Base-by-base conservation (phyloP, 2,329 filamentous ascomycete genomes). In the Claviceps humidiphila region DNA sequence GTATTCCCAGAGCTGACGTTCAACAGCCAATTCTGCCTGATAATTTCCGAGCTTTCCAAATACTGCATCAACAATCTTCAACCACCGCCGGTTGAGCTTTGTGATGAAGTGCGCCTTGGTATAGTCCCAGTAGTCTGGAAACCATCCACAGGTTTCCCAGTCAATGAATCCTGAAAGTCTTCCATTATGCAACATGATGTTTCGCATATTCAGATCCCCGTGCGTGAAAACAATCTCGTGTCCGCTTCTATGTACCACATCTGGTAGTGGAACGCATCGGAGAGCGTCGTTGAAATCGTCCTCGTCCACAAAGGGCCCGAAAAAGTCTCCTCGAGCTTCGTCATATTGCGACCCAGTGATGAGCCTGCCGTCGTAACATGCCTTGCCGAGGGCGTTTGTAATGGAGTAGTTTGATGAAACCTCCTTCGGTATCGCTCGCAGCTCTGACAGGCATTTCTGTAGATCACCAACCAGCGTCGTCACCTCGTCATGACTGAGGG, bases 191-290 rank as follows among this genome's bases (percentile, higher is more conserved):
- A 63, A 56, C 1, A 67, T 17, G 5, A 67, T 53, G 34, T 67
- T 68, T 0, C 61, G 34, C 48, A 58, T 58, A 26, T 60, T 63
- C 0, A 68, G 51, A 34, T 67, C 62, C 5, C 62, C 60, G 22
- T 78, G 74, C 1, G 73, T 74, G 52, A 78, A 73, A 0, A 71
- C 64, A 16, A 59, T 53, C 0, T n/a, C 13, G 20, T 59, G 53
- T 2, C 48, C 52, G 14, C 17, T 44, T 5, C 16, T 8, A 6
- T 56, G 54, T 11, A 40, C 42, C 16, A 54, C 40, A 42, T 20
- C 11, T 5, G 51, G 54, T 2, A 57, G 22, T 0, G 44, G 44
- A 0, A 14, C 17, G 2, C 47, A n/a, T 5, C 22, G 40, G 0
- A 55, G 51, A 24, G 2, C 40, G 9, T 51, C 2, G n/a, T 58